Evolutionary conservation across 208 protist genomes (phyloP).

Genomic region (Trypanosoma caninum): DNA sequence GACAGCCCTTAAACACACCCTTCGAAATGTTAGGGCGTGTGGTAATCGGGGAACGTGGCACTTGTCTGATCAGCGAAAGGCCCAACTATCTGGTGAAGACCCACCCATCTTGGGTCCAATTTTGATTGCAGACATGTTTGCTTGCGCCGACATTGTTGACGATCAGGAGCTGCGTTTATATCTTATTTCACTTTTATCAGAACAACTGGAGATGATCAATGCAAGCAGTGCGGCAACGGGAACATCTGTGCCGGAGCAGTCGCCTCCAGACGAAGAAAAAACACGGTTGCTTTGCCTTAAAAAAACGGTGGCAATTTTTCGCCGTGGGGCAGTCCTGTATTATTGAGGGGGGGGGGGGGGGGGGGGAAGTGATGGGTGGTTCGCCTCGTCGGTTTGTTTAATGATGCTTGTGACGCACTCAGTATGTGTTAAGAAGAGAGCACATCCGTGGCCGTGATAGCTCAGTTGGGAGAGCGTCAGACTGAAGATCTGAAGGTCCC

Average conservation of each 20-base stretch:
- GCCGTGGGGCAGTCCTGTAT: slow-evolving; percentile 20
- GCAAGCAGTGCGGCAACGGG: background rate
- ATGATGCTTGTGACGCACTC: background rate
- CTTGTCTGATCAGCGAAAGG: background rate
- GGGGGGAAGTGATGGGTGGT: background rate
- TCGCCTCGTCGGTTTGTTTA: no score
- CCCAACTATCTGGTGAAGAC: background rate
- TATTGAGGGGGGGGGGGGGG: slow-evolving; percentile 6
- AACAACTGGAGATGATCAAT: slow-evolving; percentile 3
- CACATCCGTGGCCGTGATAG: background rate
- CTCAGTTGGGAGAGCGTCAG: slow-evolving; percentile 1
- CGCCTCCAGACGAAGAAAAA: slow-evolving; percentile 5
- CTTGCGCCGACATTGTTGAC: slow-evolving; percentile 15
- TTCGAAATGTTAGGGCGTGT: slow-evolving; percentile 16
- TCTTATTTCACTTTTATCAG: slow-evolving; percentile 14
- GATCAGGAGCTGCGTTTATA: slow-evolving; percentile 15
- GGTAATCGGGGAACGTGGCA: slow-evolving; percentile 22
- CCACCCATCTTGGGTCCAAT: slow-evolving; percentile 3
- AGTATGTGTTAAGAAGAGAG: background rate
- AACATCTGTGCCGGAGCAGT: background rate
- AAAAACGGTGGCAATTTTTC: slow-evolving; percentile 10
- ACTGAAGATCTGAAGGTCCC: slow-evolving; percentile 4
- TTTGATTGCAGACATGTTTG: slow-evolving; percentile 22
- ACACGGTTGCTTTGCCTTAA: slow-evolving; percentile 8
- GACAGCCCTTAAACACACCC: slow-evolving; percentile 8